Percentiles rank a stretch among this genome's conserved stretches.
Evolutionary conservation across 768 basidiomycete species (phyloP).

Genomic region (Cyclocybe cylindracea): DNA sequence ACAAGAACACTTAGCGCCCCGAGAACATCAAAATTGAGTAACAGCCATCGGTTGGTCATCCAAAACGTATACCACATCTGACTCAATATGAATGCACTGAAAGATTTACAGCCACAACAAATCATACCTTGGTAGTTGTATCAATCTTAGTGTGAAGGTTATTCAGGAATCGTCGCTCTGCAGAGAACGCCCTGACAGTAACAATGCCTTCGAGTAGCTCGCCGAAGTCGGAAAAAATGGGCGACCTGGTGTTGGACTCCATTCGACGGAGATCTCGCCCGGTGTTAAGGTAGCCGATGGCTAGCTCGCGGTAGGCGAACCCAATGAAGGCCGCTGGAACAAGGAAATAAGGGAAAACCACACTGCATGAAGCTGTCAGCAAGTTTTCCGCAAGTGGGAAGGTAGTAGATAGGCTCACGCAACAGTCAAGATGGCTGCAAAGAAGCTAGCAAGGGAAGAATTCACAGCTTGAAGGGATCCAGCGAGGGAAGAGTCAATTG

Average conservation of each 20-base stretch:
- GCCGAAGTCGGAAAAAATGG: conserved; percentile 82
- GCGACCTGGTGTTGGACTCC: conserved; percentile 86
- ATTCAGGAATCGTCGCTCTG: conserved; percentile 76
- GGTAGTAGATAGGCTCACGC: conserved; percentile 43
- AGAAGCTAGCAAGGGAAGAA: conserved; percentile 73
- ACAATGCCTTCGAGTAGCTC: conserved; percentile 88
- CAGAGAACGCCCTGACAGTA: conserved; percentile 91
- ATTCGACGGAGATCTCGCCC: conserved; percentile 86
- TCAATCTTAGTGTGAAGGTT: conserved; percentile 75
- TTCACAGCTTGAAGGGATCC: conserved; percentile 75
- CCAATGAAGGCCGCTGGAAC: conserved; percentile 77
- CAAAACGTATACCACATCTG: conserved; percentile 87
- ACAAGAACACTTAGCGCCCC: conserved; percentile 73
- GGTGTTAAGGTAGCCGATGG: conserved; percentile 74
- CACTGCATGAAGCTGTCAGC: conserved; percentile 30
- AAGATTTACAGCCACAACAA: not conserved
- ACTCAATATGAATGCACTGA: not conserved
- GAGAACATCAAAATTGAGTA: conserved; percentile 80
- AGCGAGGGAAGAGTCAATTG: conserved; percentile 75
- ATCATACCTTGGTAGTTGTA: conserved; percentile 66
- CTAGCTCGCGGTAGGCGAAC: conserved; percentile 67
- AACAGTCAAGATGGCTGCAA: conserved; percentile 73
- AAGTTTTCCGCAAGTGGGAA: not conserved
- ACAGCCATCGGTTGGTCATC: conserved; percentile 89
- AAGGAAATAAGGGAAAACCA: conserved; percentile 83